phyloP scores from a whole-genome alignment of 2,329 filamentous ascomycete genomes.

The Penicillium nordicum region DNA sequence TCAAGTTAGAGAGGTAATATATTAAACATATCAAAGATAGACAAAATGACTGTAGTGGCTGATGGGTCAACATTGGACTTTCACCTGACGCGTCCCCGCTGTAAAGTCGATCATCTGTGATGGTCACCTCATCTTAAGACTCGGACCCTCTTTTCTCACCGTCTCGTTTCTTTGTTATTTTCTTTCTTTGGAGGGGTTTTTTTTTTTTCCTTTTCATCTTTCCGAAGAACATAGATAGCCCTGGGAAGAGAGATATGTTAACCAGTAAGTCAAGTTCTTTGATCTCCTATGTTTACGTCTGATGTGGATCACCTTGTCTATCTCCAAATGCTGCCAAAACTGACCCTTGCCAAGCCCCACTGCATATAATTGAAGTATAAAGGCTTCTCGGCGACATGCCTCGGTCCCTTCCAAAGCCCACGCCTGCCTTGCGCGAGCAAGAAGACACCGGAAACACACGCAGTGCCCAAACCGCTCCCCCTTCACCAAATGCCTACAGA shows the following conservation, averaged over 20 bases:
- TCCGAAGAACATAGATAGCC: background rate
- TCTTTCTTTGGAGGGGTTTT: background rate
- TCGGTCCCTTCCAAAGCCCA: constrained; percentile 30
- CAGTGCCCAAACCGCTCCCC: constrained; percentile 32
- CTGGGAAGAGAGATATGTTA: background rate
- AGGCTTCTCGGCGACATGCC: constrained; percentile 24
- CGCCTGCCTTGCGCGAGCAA: constrained; percentile 14
- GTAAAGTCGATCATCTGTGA: constrained; percentile 1
- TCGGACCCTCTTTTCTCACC: background rate
- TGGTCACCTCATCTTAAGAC: background rate
- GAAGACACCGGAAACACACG: constrained; percentile 11
- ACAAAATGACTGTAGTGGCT: background rate
- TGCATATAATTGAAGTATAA: constrained; percentile 5
- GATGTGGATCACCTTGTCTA: background rate
- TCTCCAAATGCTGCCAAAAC: background rate
- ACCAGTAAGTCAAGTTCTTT: background rate
- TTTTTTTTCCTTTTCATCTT: background rate
- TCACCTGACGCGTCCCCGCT: constrained; percentile 1
- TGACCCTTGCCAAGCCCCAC: constrained; percentile 4
- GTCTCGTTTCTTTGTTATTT: background rate
- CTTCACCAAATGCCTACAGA: constrained; percentile 36
- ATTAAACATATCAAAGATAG: background rate
- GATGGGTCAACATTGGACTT: background rate
- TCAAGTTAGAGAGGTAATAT: background rate
- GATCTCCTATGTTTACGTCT: background rate